phyloP scores from a whole-genome alignment of 2,329 filamentous ascomycete species.

The Boeremia exigua region DNA sequence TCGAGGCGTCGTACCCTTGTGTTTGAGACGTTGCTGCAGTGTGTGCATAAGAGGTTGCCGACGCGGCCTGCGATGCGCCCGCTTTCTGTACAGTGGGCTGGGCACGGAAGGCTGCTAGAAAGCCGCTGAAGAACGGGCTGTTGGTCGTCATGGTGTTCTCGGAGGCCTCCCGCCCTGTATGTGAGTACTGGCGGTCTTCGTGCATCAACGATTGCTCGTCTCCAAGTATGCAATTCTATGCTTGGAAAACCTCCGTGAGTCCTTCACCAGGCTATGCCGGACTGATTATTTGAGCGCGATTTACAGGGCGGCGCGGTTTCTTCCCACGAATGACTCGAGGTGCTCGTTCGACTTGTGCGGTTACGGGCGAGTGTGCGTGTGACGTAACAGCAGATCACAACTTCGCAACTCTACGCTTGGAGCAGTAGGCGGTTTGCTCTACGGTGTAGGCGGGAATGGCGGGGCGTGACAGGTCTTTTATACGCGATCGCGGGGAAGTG shows the following conservation, averaged over 20 bases:
- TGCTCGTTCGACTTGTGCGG: slow-evolving; percentile 12
- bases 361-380: slow-evolving; percentile 21
- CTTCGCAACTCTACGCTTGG: slow-evolving; percentile 5
- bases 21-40: slow-evolving; percentile 44
- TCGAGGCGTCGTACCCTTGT: slow-evolving; percentile 48
- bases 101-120: slow-evolving; percentile 70
- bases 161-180: slow-evolving; percentile 24
- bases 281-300: not conserved
- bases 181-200: slow-evolving; percentile 32
- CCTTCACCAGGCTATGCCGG: not conserved
- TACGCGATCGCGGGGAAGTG: slow-evolving; percentile 20
- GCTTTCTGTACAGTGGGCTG: slow-evolving; percentile 67
- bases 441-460: slow-evolving; percentile 11
- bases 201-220: slow-evolving; percentile 31
- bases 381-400: slow-evolving; percentile 28
- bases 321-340: not conserved
- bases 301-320: not conserved
- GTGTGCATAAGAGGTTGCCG: slow-evolving; percentile 47
- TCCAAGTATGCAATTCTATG: slow-evolving; percentile 8
- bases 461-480: slow-evolving; percentile 20
- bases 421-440: not conserved
- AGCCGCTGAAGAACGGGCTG: slow-evolving; percentile 70
- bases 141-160: slow-evolving; percentile 65
- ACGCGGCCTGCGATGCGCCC: slow-evolving; percentile 51
- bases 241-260: not conserved